Base-by-base conservation (phyloP, 116 monocot species). In the Zostera marina region DNA sequence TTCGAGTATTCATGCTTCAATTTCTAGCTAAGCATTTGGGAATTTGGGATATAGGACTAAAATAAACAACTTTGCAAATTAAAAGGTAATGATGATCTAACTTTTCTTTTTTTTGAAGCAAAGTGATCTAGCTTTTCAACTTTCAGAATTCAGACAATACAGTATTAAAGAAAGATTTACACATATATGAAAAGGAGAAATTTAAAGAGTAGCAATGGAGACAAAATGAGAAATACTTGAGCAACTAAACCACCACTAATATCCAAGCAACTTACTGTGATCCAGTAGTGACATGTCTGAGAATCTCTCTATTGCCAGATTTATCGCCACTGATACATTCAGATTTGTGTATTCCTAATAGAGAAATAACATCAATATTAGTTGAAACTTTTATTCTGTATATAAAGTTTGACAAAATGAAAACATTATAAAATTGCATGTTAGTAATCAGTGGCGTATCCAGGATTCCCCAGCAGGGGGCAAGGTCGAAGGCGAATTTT, bases 191-290 rank as follows among this genome's bases (percentile, higher is more conserved):
- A 54, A 10, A 12, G 32, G 11, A 23, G n/a, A 23, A 54, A 54
- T 25, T 23, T 11, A 54, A 1, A 26, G 32, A 32, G 32, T 5
- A 1, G 32, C 32, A 32, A 32, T 1, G 32, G 4, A 54, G 14
- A 5, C 21, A 54, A 25, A 25, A 24, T 23, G 54, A 12, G 22
- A 25, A 32, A 13, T 5, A 14, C 13, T 26, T 11, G 4, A 54
- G 7, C 14, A 54, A 12, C 23, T 12, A 14, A 54, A 32, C 14
- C 26, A 54, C n/a, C n/a, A n/a, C n/a, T n/a, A n/a, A n/a, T n/a
- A n/a, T n/a, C n/a, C n/a, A 44, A 42, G 44, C 4, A 44, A 22
- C 47, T 47, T 62, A 62, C 62, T 47, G 13, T 47, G 47, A 47
- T 22, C 16, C 26, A 12, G 45, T 32, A 9, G 8, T 26, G 45